A percentile compares a stretch with the other conserved stretches of the same genome.
Evolutionary conservation across 2,329 filamentous ascomycete genomes (phyloP).

Genomic region (Pleurostoma richardsiae): DNA sequence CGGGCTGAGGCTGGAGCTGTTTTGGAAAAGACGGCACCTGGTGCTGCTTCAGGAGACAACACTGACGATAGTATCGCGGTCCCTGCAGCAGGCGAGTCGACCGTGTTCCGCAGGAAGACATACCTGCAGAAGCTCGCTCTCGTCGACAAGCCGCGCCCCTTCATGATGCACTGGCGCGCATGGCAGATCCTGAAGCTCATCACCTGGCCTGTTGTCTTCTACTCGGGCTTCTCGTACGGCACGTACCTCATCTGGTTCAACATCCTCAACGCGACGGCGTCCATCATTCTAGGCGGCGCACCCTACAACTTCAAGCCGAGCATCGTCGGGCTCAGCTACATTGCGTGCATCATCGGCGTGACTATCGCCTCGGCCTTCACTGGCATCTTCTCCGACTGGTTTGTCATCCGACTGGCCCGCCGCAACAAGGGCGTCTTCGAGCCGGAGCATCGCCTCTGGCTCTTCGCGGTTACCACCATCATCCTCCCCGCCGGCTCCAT

Average conservation of each 20-base stretch:
- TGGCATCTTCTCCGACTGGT: slow-evolving; percentile 22
- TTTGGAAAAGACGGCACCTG: background rate
- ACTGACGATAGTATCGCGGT: background rate
- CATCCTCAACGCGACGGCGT: slow-evolving; percentile 28
- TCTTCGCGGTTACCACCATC: slow-evolving; percentile 25
- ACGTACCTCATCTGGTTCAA: slow-evolving; percentile 27
- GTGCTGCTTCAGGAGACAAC: background rate
- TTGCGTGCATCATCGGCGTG: slow-evolving; percentile 22
- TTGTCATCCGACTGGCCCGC: slow-evolving; percentile 21
- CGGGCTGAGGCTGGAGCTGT: background rate
- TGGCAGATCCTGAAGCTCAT: slow-evolving; percentile 25
- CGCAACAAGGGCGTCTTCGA: slow-evolving; percentile 25
- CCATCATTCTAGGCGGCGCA: slow-evolving; percentile 20
- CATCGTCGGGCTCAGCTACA: slow-evolving; percentile 17
- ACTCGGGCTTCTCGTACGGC: slow-evolving; percentile 26
- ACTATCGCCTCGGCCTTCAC: slow-evolving; percentile 16
- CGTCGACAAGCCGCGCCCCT: slow-evolving; percentile 23
- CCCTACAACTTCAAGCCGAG: slow-evolving; percentile 23
- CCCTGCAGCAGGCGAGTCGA: background rate
- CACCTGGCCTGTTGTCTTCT: slow-evolving; percentile 36
- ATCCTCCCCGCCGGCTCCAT: slow-evolving; percentile 37
- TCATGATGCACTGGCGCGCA: slow-evolving; percentile 29
- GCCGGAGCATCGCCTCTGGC: slow-evolving; percentile 23
- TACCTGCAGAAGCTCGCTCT: slow-evolving; percentile 29
- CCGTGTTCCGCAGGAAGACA: slow-evolving; percentile 22